phyloP scores from a whole-genome alignment of 2,329 filamentous ascomycete species.

The Neospermospora avenae region DNA sequence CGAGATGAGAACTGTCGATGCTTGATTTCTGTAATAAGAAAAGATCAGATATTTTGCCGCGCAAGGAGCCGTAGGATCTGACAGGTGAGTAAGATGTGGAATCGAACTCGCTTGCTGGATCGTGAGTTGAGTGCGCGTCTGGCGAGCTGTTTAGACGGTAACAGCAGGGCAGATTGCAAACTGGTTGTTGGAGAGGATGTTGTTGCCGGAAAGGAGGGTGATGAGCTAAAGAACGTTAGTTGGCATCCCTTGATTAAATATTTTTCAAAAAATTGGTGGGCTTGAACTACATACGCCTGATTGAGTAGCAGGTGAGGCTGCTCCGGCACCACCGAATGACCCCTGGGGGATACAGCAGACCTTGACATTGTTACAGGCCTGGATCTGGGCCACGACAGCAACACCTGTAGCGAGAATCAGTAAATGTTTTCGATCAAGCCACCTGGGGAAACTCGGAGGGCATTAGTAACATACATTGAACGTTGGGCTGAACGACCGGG shows the following conservation, averaged over 20 bases:
- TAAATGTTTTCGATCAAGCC: neutral
- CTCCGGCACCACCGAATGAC: too few relatives aligned
- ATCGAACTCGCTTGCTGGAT: neutral
- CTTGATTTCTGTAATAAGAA: neutral
- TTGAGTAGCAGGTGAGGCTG: neutral
- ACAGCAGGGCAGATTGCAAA: slow-evolving; percentile 12
- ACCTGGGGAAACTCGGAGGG: too few relatives aligned
- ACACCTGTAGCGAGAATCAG: slow-evolving; percentile 1
- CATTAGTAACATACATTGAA: slow-evolving; percentile 5
- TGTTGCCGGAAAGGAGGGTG: slow-evolving; percentile 6
- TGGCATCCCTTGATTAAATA: neutral
- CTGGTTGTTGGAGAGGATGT: slow-evolving; percentile 8
- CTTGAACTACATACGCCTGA: neutral
- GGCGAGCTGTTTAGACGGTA: neutral
- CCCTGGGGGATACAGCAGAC: slow-evolving; percentile 9
- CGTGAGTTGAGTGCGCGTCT: neutral
- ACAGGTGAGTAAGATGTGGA: neutral
- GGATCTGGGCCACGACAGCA: neutral
- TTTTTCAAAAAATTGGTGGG: neutral
- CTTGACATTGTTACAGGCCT: neutral
- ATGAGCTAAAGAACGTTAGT: slow-evolving; percentile 7
- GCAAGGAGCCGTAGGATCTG: neutral
- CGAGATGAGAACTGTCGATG: neutral
- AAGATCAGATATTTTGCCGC: neutral
- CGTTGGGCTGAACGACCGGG: slow-evolving; percentile 7